Evolutionary conservation across 441 rosid species (phyloP).

Genomic region (Aquilaria agallochum): DNA sequence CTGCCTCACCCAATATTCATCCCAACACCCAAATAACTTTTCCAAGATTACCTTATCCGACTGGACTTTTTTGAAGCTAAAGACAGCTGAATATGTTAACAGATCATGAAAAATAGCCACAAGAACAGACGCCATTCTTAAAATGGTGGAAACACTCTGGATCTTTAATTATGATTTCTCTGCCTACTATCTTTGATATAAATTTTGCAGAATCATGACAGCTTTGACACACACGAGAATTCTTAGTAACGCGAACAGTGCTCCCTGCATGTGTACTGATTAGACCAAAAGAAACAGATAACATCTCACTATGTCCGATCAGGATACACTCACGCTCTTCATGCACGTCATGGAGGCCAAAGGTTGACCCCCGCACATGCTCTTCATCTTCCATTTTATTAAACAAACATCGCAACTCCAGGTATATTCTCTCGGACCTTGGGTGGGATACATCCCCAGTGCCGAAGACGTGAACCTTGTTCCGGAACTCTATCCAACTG

Average conservation of each 20-base stretch:
- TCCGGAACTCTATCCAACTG: slow-evolving; percentile 50
- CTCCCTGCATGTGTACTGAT: slow-evolving; percentile 29
- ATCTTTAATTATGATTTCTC: slow-evolving; percentile 44
- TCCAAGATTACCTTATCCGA: too few relatives aligned
- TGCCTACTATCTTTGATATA: slow-evolving; percentile 27
- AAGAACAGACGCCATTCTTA: slow-evolving; percentile 34
- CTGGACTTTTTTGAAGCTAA: not conserved
- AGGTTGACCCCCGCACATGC: slow-evolving; percentile 12
- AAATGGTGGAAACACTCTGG: slow-evolving; percentile 35
- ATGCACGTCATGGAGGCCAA: slow-evolving; percentile 35
- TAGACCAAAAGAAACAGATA: slow-evolving; percentile 49
- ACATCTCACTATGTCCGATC: slow-evolving; percentile 47
- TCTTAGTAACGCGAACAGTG: slow-evolving; percentile 38
- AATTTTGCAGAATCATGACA: slow-evolving; percentile 33
- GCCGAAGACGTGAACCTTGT: slow-evolving; percentile 48
- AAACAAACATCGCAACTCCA: slow-evolving; percentile 30
- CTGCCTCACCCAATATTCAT: too few relatives aligned
- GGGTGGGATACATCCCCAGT: slow-evolving; percentile 55
- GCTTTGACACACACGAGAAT: slow-evolving; percentile 28
- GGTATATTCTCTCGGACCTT: slow-evolving; percentile 35
- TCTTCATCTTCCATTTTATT: slow-evolving; percentile 27
- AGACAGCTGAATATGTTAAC: not conserved
- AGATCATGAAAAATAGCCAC: slow-evolving; percentile 25
- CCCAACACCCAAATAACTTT: too few relatives aligned
- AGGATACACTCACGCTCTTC: slow-evolving; percentile 40